Percentiles rank a stretch among this genome's conserved stretches.
Conservation (phyloP, 768 basidiomycete species). For the Russula sp. region DNA sequence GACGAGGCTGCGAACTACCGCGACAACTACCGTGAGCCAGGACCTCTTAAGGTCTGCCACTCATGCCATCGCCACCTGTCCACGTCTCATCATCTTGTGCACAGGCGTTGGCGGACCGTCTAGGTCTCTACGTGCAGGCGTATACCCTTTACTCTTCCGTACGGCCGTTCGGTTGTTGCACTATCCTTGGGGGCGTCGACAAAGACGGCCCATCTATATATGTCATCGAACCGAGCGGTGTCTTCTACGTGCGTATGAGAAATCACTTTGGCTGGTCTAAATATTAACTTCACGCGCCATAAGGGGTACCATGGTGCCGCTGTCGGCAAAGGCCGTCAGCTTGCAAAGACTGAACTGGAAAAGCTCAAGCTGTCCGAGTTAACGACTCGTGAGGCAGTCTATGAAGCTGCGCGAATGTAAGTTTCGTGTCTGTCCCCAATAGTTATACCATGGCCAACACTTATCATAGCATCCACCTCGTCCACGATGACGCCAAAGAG, state of each 20-base stretch:
- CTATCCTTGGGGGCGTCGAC: slow-evolving; percentile 86
- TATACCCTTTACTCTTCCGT: slow-evolving; percentile 99
- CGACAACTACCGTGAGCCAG: slow-evolving; percentile 63
- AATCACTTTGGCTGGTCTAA: not conserved
- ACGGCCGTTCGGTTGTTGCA: slow-evolving; percentile 92
- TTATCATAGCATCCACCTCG: slow-evolving; percentile 77
- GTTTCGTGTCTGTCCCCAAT: slow-evolving; percentile 30
- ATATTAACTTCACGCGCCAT: not conserved
- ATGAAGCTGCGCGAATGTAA: slow-evolving; percentile 93
- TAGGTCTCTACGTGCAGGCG: slow-evolving; percentile 86
- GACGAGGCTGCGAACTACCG: slow-evolving; percentile 76
- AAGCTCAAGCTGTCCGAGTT: slow-evolving; percentile 86
- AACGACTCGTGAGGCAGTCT: slow-evolving; percentile 76
- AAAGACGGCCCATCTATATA: slow-evolving; percentile 81
- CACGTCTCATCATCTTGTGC: slow-evolving; percentile 17
- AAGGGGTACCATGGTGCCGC: slow-evolving; percentile 95
- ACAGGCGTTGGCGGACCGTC: slow-evolving; percentile 63
- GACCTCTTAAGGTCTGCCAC: slow-evolving; percentile 67
- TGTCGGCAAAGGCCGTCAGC: slow-evolving; percentile 95
- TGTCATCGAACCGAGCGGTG: slow-evolving; percentile 92
- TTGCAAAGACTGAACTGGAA: slow-evolving; percentile 97
- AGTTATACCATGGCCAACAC: slow-evolving; percentile 1
- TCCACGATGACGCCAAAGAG: slow-evolving; percentile 97
- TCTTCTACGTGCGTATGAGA: slow-evolving; percentile 63
- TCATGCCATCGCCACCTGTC: not conserved